Base-by-base conservation (phyloP, 495 filamentous ascomycete species). In the Neurospora sp. region DNA sequence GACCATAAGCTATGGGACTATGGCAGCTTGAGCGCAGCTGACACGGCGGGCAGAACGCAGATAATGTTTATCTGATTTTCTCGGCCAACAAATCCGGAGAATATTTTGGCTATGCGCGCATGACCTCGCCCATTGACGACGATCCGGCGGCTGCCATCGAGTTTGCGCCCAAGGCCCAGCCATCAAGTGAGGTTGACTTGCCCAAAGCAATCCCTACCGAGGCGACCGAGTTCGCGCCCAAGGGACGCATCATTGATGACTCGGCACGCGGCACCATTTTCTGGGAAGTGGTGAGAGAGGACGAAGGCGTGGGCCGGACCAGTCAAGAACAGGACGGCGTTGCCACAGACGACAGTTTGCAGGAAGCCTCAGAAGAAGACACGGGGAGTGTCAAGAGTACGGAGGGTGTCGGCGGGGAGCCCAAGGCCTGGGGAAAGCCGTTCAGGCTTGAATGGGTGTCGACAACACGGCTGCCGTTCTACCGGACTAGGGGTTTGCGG, bases 1-100 rank as follows among this genome's bases (percentile, higher is more conserved):
- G 38, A 18, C 14, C 16, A 8, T 59, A 37, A 68, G 74, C 73
- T 77, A 78, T 53, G 59, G 20, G 53, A 31, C 18, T 61, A 68
- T 74, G 35, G 71, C 73, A 69, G 35, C 70, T 71, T 45, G 53
- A 45, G 14, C 35, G 31, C 39, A 37, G 12, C 40, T 35, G 44
- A 45, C 22, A 31, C 53, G 14, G 10, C 27, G 8, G 42, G n/a
- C 73, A 97, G 94, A 85, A 83, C 18, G 88, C 91, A 27, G 92
- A 96, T 69, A 91, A 93, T 78, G 94, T 98, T n/a, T 98, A 95
- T 77, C 86, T 99, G 39, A 90, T 99, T 35, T 99, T 99, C 81
- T 98, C 94, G 16, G 96, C 94, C 14, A 99, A 98, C 82, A 98
- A 98, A 77, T 98, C 96, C 0, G 96, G 96, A 22, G 96, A 98